These are phyloP conservation scores for Corymbia citriodora DNA, from an alignment of 441 rosid genomes.

Conservation along the genomic window DNA sequence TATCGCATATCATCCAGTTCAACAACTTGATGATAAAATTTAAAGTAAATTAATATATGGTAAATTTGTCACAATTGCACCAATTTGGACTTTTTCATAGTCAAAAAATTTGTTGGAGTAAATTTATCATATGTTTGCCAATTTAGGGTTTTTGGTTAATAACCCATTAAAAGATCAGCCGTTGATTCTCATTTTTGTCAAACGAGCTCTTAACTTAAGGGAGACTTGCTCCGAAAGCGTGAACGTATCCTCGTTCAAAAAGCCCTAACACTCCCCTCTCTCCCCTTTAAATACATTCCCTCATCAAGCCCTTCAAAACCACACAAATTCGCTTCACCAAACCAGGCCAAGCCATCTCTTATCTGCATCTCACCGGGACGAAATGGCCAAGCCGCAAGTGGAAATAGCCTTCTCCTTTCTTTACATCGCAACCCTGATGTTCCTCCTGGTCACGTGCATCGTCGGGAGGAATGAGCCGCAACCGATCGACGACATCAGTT, in stretches of 20 bases:
- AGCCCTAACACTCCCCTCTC: background rate
- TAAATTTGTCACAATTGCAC: background rate
- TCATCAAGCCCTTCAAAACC: background rate
- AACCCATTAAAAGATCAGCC: background rate
- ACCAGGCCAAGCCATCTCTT: background rate
- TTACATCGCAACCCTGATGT: background rate
- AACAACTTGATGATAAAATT: too few species aligned
- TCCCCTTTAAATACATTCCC: background rate
- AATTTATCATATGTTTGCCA: too few species aligned
- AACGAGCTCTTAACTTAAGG: too few species aligned
- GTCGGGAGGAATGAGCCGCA: background rate
- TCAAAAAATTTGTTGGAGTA: too few species aligned
- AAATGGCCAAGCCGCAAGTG: background rate
- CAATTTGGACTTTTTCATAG: too few species aligned
- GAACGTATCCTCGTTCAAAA: background rate
- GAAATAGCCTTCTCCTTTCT: background rate
- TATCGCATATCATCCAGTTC: background rate
- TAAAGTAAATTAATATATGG: too few species aligned
- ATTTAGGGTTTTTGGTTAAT: too few species aligned
- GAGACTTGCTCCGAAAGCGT: too few species aligned
- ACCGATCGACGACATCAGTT: background rate
- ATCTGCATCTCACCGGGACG: background rate
- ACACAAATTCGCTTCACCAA: background rate
- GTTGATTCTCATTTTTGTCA: too few species aligned
- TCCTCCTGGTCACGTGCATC: background rate